phyloP scores from a whole-genome alignment of 306 rosid species.

The Inga laurina region DNA sequence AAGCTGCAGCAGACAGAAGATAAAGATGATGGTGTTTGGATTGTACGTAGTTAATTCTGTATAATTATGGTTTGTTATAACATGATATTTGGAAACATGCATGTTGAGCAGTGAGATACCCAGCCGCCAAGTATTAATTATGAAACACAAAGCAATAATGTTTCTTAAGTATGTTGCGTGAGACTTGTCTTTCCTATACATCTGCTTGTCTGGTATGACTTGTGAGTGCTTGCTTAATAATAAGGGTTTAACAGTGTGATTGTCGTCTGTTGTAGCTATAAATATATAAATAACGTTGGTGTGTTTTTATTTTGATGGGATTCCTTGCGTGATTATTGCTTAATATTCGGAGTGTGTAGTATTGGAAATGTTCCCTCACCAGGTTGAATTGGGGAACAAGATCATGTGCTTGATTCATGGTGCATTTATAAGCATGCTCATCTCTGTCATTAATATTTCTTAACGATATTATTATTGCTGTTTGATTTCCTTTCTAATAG shows the following conservation, averaged over 20 bases:
- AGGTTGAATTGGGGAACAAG: slow-evolving; percentile 57
- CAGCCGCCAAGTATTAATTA: slow-evolving; percentile 18
- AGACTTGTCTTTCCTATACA: slow-evolving; percentile 35
- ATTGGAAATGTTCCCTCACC: slow-evolving; percentile 42
- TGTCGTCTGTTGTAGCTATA: slow-evolving; percentile 34
- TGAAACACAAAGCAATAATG: slow-evolving; percentile 46
- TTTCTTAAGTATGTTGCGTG: slow-evolving; percentile 41
- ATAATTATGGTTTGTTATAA: slow-evolving; percentile 45
- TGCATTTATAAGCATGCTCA: slow-evolving; percentile 58
- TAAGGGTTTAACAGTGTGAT: slow-evolving; percentile 40
- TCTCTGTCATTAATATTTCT: not conserved
- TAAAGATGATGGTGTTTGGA: slow-evolving; percentile 48
- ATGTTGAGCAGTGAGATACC: slow-evolving; percentile 33
- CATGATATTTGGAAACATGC: slow-evolving; percentile 32
- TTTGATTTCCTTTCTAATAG: not conserved
- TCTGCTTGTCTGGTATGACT: slow-evolving; percentile 32
- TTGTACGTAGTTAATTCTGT: slow-evolving; percentile 39
- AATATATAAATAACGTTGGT: not conserved
- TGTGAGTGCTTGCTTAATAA: slow-evolving; percentile 36
- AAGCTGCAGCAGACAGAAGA: slow-evolving; percentile 48
- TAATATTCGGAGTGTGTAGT: slow-evolving; percentile 22
- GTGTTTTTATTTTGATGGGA: slow-evolving; percentile 8
- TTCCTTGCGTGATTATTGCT: not conserved
- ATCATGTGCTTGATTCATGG: slow-evolving; percentile 65
- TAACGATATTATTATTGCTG: not conserved